These are phyloP conservation scores for Serendipita sp. DNA, from an alignment of 768 basidiomycete genomes.

Conservation along the genomic window DNA sequence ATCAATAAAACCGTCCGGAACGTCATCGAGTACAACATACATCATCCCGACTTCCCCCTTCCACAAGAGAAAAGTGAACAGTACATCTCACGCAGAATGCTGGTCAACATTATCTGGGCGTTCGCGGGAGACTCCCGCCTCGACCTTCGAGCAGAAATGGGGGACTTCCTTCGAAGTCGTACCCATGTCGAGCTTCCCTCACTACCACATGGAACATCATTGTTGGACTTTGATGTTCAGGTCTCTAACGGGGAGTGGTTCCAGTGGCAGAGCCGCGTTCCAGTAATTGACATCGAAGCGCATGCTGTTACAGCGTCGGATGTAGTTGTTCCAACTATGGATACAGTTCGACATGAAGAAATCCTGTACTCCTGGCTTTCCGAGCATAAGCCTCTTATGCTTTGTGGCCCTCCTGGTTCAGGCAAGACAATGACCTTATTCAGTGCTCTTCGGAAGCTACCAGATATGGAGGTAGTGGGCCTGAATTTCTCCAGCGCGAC, in stretches of 20 bases:
- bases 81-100: conserved; percentile 76
- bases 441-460: conserved; percentile 90
- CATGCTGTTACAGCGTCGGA: conserved; percentile 93
- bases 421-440: conserved; percentile 99
- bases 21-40: conserved; percentile 84
- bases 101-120: conserved; percentile 93
- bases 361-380: conserved; percentile 97
- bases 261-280: conserved; percentile 83
- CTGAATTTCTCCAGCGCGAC: conserved; percentile 99
- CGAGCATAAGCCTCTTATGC: conserved; percentile 94
- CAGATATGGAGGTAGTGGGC: conserved; percentile 98
- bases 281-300: conserved; percentile 90
- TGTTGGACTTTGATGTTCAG: conserved; percentile 93
- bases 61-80: conserved; percentile 70
- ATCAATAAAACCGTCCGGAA: conserved; percentile 92
- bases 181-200: conserved; percentile 84
- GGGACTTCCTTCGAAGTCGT: conserved; percentile 68
- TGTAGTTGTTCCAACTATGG: conserved; percentile 94
- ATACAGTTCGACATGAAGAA: conserved; percentile 96
- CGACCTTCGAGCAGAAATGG: conserved; percentile 76
- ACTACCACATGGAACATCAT: conserved; percentile 55
- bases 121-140: conserved; percentile 94
- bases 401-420: conserved; percentile 98
- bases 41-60: conserved; percentile 91
- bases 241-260: conserved; percentile 76